phyloP scores from a whole-genome alignment of 2,329 filamentous ascomycete genomes.

The Ophioceras dolichostomum region DNA sequence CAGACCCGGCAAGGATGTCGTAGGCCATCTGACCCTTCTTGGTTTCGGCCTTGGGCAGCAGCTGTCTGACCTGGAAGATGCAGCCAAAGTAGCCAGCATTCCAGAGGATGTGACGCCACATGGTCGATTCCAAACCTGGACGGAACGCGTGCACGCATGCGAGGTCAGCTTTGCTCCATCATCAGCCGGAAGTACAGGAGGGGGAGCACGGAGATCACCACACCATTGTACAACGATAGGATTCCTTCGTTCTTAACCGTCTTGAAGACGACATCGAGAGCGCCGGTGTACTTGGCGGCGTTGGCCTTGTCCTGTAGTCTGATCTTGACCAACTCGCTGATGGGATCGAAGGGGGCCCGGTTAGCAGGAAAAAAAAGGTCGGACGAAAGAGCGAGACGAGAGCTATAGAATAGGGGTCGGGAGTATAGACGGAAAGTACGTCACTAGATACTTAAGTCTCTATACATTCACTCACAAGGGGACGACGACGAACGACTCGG shows the following conservation, averaged over 20 bases:
- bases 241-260: conserved; percentile 37
- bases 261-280: conserved; percentile 69
- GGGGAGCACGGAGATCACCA: background rate
- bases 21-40: conserved; percentile 76
- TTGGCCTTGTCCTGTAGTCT: conserved; percentile 92
- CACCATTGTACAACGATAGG: conserved; percentile 84
- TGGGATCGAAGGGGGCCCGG: no score
- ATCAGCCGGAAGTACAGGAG: no score
- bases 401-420: no score
- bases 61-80: conserved; percentile 88
- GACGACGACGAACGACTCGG: conserved; percentile 86
- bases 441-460: no score
- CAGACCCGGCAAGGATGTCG: conserved; percentile 68
- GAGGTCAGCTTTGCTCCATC: no score
- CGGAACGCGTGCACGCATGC: background rate
- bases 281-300: conserved; percentile 74
- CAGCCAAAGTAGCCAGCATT: conserved; percentile 96
- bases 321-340: conserved; percentile 87
- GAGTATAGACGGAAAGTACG: no score
- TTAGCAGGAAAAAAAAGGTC: no score
- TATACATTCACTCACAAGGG: conserved; percentile 54
- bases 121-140: conserved; percentile 66
- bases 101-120: conserved; percentile 86
- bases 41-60: conserved; percentile 69
- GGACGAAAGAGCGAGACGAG: no score